Evolutionary conservation across 306 rosid species (phyloP), one percentile per base, ranked within the genome.

Genomic region (Fagus sylvatica): DNA sequence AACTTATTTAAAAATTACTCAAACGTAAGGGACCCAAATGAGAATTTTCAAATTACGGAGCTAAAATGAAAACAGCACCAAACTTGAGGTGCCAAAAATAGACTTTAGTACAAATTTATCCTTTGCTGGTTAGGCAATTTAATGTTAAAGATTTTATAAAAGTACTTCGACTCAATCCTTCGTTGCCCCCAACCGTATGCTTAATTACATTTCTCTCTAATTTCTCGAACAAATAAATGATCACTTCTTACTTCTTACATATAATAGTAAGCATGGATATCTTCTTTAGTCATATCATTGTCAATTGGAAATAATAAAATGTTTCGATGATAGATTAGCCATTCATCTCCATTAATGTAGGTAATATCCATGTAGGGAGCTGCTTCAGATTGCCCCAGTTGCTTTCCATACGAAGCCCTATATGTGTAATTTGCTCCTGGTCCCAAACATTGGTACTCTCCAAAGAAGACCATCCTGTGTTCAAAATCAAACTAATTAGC

Each of bases 381-480:
- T 79, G 94, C 94, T 79, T 94, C 89, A 30, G 77, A 46, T 69
- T 85, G 80, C 17, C 10, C 81, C 34, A 94, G 96, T 76, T 91
- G 98, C 84, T 76, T 91, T 16, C 76, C 86, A 62, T 86, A 91
- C n/a, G 91, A 78, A 65, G 77, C 90, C 77, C 96, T 87, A 10
- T 80, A 76, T 0, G 86, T 81, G 75, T 73, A 81, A 76, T 86
- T 86, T 59, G 94, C 80, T 61, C 98, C 94, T 0, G 65, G 53
- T 78, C 97, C 97, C 6, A 28, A 15, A 80, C 96, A 89, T 51
- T 28, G 69, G 51, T 90, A 90, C 78, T 94, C 96, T 43, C 94
- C 91, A 78, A 90, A 91, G 53, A 87, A 86, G 11, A 91, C 88
- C n/a, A 72, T 87, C 87, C 96, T 93, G 81, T 70, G 7, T 72